phyloP scores from a whole-genome alignment of 2,329 filamentous ascomycete species.

The Alternaria sp. region DNA sequence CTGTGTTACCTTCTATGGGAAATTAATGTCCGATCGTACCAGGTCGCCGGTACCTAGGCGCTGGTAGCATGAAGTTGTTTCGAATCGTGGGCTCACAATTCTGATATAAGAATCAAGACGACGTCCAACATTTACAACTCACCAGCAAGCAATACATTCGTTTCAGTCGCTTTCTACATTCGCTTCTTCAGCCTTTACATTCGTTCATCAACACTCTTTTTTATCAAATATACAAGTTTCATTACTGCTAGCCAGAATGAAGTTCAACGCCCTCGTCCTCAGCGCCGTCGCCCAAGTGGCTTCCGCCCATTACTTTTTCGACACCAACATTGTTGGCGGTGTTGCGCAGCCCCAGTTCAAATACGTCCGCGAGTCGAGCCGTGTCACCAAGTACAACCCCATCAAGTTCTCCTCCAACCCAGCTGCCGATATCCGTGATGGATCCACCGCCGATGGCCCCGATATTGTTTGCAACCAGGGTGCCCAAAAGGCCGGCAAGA shows the following conservation, averaged over 20 bases:
- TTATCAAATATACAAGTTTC: slow-evolving; percentile 3
- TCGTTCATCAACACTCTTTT: slow-evolving; percentile 1
- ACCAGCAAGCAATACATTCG: slow-evolving; percentile 5
- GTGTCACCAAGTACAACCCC: slow-evolving; percentile 33
- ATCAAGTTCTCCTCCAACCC: slow-evolving; percentile 31
- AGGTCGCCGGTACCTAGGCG: slow-evolving; percentile 1
- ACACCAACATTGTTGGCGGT: slow-evolving; percentile 26
- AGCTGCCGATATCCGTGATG: slow-evolving; percentile 28
- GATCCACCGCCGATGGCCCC: slow-evolving; percentile 27
- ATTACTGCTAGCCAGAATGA: slow-evolving; percentile 17
- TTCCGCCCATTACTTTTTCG: slow-evolving; percentile 38
- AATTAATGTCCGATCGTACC: not conserved
- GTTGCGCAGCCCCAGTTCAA: slow-evolving; percentile 23
- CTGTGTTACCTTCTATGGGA: not conserved
- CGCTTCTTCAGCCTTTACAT: slow-evolving; percentile 3
- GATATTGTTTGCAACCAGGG: slow-evolving; percentile 40
- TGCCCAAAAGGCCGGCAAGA: slow-evolving; percentile 25
- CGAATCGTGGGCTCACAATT: not conserved
- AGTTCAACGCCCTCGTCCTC: slow-evolving; percentile 14
- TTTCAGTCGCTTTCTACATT: slow-evolving; percentile 10
- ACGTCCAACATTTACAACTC: not conserved
- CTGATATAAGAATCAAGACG: slow-evolving; percentile 1
- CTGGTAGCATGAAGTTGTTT: slow-evolving; percentile 1
- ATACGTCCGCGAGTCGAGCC: slow-evolving; percentile 32
- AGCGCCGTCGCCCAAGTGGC: slow-evolving; percentile 21